Percentiles rank a stretch among this genome's conserved stretches.
Evolutionary conservation across 1,139 yeast genomes (phyloP).

Genomic region (Magnusiomyces starmeri): DNA sequence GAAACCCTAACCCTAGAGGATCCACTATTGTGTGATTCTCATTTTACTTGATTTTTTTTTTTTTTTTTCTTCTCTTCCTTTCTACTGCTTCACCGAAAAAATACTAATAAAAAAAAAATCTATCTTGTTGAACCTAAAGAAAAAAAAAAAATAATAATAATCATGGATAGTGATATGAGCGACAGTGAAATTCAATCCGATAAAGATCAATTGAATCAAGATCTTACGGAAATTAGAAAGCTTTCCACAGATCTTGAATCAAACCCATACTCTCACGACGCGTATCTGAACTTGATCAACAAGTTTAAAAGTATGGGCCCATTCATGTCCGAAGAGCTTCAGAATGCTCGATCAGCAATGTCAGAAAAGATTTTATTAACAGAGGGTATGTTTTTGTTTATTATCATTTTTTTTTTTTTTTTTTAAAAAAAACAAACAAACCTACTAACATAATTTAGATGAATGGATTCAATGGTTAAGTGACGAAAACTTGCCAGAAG

Average conservation of each 20-base stretch:
- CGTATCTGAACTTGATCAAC: background rate
- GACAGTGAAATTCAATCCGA: background rate
- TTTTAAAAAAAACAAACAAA: background rate
- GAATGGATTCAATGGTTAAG: slow-evolving; percentile 28
- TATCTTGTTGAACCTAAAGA: too few species aligned
- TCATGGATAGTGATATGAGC: background rate
- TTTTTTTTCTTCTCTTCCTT: background rate
- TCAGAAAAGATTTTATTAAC: background rate
- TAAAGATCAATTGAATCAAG: background rate
- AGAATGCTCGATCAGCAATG: background rate
- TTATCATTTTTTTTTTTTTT: background rate
- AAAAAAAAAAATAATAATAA: too few species aligned
- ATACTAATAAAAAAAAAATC: too few species aligned
- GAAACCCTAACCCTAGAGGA: too few species aligned
- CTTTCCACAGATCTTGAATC: background rate
- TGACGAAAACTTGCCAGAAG: slow-evolving; percentile 9
- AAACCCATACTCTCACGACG: background rate
- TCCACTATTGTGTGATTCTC: too few species aligned
- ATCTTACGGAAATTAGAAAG: background rate
- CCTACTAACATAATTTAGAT: slow-evolving; percentile 17
- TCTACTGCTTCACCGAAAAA: background rate
- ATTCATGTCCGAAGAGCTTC: background rate
- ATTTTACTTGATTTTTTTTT: background rate
- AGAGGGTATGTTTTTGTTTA: background rate
- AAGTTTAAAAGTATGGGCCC: slow-evolving; percentile 5